Base-by-base conservation (phyloP, 805 yeast genomes). In the Myxozyma lipomycoides region DNA sequence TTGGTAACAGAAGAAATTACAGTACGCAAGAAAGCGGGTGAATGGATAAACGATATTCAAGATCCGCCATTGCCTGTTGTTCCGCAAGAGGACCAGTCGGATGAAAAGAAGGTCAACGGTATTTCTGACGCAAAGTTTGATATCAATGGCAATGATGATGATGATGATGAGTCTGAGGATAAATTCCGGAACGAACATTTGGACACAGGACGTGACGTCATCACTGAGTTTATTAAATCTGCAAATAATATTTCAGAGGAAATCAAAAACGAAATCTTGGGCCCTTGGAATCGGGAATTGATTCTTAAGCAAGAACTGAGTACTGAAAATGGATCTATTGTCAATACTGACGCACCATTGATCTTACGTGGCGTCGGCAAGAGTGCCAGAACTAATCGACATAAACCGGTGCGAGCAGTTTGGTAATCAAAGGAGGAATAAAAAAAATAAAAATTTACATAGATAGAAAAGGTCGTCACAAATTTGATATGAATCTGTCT, bases 281-380 rank as follows among this genome's bases (percentile, higher is more conserved):
- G 43, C 6, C 37, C 44, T 4, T 52, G 57, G 57, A 46, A 24
- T 22, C 48, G 48, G 17, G 57, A 52, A 26, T 19, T 39, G 25
- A 40, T 48, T 35, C 17, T 45, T 6, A 34, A 25, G 17, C 48
- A 52, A 35, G 43, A 40, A 7, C 6, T 17, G n/a, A 35, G 21
- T 19, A 40, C 32, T n/a, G 43, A 7, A 10, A 45, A 46, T 21
- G 36, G 46, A 30, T 52, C 53, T 6, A 45, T 49, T 34, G 57
- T 45, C 18, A 48, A 47, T 30, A 40, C 38, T 17, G 46, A 44
- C 22, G 39, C 51, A 10, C 55, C 58, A n/a, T 32, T 53, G n/a
- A 30, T 50, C 4, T 39, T 43, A 41, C 45, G 37, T 18, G 39
- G 38, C 30, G 40, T 23, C 19, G 36, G 18, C 39, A 24, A 23